Conservation (phyloP, 495 filamentous ascomycete species). For the Aspergillus bridgeri region DNA sequence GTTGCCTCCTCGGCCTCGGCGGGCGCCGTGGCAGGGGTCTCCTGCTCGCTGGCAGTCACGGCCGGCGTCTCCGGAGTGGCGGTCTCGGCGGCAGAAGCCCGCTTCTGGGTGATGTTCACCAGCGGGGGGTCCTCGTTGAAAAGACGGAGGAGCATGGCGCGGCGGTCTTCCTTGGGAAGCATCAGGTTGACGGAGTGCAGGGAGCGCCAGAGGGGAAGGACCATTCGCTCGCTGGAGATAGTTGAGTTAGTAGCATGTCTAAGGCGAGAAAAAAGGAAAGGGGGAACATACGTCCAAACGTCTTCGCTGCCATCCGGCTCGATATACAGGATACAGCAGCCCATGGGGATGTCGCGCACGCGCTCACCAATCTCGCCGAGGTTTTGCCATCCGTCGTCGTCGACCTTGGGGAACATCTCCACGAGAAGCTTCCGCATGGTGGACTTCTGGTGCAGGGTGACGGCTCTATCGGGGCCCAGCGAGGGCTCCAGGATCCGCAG, state of each 20-base stretch:
- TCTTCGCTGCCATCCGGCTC: conserved; percentile 66
- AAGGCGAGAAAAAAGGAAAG: neutral
- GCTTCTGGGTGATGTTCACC: conserved; percentile 46
- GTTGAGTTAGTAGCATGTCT: conserved; percentile 10
- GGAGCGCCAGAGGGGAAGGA: conserved; percentile 88
- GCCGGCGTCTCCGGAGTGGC: conserved; percentile 20
- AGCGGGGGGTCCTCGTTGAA: conserved; percentile 82
- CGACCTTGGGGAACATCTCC: conserved; percentile 92
- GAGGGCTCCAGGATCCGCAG: conserved; percentile 83
- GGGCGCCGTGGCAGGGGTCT: conserved; percentile 18
- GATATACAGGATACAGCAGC: conserved; percentile 85
- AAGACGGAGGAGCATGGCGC: conserved; percentile 84
- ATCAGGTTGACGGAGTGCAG: conserved; percentile 87
- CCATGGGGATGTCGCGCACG: conserved; percentile 76
- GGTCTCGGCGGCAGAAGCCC: conserved; percentile 21
- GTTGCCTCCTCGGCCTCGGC: conserved; percentile 36
- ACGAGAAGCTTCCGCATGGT: conserved; percentile 77
- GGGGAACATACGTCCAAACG: conserved; percentile 56
- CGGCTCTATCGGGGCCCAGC: conserved; percentile 73
- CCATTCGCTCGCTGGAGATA: conserved; percentile 75
- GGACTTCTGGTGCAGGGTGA: conserved; percentile 66
- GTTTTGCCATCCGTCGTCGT: conserved; percentile 60
- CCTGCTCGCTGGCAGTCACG: conserved; percentile 16
- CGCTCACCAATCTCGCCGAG: conserved; percentile 84
- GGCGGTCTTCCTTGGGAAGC: conserved; percentile 93